phyloP scores from a whole-genome alignment of 2,329 filamentous ascomycete species.

The Colletotrichum theobromicola region DNA sequence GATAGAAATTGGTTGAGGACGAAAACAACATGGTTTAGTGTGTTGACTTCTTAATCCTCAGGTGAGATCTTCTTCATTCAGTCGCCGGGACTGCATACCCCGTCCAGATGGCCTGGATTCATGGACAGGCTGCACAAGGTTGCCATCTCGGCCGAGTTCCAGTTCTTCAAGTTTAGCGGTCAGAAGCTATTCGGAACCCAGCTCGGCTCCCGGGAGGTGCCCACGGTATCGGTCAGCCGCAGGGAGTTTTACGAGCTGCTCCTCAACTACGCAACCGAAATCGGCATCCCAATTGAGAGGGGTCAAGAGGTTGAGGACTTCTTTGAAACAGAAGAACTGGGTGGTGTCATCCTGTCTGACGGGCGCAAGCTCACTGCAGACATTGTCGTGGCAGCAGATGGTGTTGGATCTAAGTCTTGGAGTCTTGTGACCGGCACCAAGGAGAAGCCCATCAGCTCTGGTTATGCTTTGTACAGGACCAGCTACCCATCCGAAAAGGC shows the following conservation, averaged over 20 bases:
- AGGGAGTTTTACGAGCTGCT: not conserved
- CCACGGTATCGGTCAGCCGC: not conserved
- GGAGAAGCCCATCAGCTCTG: not conserved
- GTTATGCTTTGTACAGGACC: not conserved
- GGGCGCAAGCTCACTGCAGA: not conserved
- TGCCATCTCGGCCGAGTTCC: not conserved
- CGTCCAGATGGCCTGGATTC: not conserved
- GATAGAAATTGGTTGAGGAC: not conserved
- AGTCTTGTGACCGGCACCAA: not conserved
- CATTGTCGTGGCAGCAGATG: constrained; percentile 3
- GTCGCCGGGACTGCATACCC: not conserved
- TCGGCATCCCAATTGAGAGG: not conserved
- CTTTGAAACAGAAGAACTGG: not conserved
- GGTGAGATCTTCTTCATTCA: not conserved
- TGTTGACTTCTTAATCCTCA: not conserved
- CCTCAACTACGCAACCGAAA: not conserved
- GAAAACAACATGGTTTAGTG: not conserved
- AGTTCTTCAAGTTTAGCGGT: not conserved
- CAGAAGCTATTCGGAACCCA: not conserved
- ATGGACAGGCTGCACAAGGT: not conserved
- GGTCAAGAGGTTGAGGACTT: not conserved
- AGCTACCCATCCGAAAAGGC: not conserved
- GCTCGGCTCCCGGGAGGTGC: not conserved
- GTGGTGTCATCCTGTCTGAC: not conserved
- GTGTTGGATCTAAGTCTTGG: not conserved